Base-by-base conservation (phyloP, 441 rosid species). In the Populus trichocarpa region DNA sequence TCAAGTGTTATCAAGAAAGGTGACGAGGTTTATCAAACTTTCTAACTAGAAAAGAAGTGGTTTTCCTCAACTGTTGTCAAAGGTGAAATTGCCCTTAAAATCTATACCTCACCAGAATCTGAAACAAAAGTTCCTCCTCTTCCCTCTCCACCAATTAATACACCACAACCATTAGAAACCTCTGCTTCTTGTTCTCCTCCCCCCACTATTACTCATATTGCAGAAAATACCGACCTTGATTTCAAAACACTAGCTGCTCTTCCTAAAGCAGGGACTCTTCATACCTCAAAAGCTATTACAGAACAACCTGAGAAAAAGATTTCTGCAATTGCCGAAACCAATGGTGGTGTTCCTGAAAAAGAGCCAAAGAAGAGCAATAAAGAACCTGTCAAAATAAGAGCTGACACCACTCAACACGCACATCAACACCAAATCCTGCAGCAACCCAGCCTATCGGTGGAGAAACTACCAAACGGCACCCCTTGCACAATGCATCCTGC, bases 81-180 rank as follows among this genome's bases (percentile, higher is more conserved):
- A 73, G 92, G 92, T 79, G 87, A 90, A 78, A 84, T 89, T 80
- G 92, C 89, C 74, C 84, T 89, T 38, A 83, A 77, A 66, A 26
- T 89, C 70, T 86, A 80, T 75, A 75, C 82, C 69, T 81, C 84
- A 7, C 72, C 79, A 3, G 78, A 75, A 75, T 74, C 87, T 26
- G 72, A 85, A 82, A 76, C 81, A 63, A 87, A 75, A 69, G 11
- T 22, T 46, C 20, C 73, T 77, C 57, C 72, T 80, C 69, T 46
- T 46, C 53, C 80, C 26, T 66, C 69, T 59, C 64, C 65, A 28
- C 78, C 59, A 7, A 67, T 35, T 46, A n/a, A 36, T 67, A 61
- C 73, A 57, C 35, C 68, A 64, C 66, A 70, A 61, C 74, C 65
- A 77, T 32, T 75, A 71, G 35, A 69, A 22, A 35, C 33, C 69